These are phyloP conservation scores for Flammula alnicola DNA, from an alignment of 1,284 basidiomycete species.

Conservation along the genomic window DNA sequence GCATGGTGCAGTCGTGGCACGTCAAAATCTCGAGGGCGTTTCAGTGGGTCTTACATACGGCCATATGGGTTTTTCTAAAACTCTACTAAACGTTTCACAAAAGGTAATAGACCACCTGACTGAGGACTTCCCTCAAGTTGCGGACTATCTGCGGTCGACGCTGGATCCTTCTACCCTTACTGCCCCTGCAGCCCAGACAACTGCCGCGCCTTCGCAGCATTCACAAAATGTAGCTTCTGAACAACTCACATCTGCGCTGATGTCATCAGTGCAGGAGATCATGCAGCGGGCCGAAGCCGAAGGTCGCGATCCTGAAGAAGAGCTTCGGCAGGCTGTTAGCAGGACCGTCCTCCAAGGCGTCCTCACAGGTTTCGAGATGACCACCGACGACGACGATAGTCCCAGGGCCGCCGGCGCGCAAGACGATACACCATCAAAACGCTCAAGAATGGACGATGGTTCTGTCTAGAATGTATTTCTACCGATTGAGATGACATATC, in stretches of 20 bases:
- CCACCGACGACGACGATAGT: constrained; percentile 14
- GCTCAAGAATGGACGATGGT: constrained; percentile 34
- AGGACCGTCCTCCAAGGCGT: constrained; percentile 66
- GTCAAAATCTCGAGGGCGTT: constrained; percentile 72
- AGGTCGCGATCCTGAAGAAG: constrained; percentile 64
- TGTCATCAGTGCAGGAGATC: constrained; percentile 69
- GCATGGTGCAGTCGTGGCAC: constrained; percentile 74
- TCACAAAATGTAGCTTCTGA: constrained; percentile 73
- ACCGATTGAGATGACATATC: no score
- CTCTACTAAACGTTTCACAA: constrained; percentile 7
- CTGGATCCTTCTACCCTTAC: constrained; percentile 35
- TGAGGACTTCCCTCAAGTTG: constrained; percentile 83
- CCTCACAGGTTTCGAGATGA: constrained; percentile 59
- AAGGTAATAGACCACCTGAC: constrained; percentile 77
- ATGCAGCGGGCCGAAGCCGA: constrained; percentile 67
- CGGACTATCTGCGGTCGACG: constrained; percentile 66
- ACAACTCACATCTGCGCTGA: constrained; percentile 68
- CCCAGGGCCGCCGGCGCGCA: constrained; percentile 13
- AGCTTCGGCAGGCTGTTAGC: constrained; percentile 61
- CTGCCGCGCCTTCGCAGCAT: constrained; percentile 58
- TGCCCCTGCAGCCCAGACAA: constrained; percentile 19
- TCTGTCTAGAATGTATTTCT: constrained; percentile 15
- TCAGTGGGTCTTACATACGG: constrained; percentile 60
- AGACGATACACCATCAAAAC: constrained; percentile 32
- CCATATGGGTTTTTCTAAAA: constrained; percentile 6